A percentile compares a stretch with the other conserved stretches of the same genome.
These are phyloP conservation scores for Calycina herbarum DNA, from an alignment of 2,329 filamentous ascomycete genomes.

Conservation along the genomic window DNA sequence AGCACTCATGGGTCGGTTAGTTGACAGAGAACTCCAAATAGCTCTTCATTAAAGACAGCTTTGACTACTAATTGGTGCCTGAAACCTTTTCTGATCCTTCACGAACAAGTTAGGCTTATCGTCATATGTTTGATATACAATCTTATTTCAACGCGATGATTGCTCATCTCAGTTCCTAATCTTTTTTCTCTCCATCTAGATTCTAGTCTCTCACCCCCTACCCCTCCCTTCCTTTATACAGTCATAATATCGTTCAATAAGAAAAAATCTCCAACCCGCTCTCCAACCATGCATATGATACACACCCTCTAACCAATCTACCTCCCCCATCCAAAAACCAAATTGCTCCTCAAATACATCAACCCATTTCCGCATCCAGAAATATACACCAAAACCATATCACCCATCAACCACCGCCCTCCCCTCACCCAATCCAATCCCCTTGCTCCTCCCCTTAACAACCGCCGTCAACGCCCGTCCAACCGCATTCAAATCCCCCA, in stretches of 20 bases:
- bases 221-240: neutral
- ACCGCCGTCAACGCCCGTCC: conserved; percentile 72
- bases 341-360: neutral
- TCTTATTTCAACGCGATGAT: neutral
- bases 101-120: too few species aligned
- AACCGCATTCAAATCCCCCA: conserved; percentile 82
- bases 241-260: neutral
- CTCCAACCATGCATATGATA: neutral
- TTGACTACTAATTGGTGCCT: too few species aligned
- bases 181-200: neutral
- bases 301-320: neutral
- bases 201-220: neutral
- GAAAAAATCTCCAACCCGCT: neutral
- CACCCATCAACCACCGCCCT: neutral
- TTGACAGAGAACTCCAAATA: too few species aligned
- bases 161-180: neutral
- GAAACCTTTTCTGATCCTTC: too few species aligned
- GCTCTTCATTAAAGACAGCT: too few species aligned
- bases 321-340: neutral
- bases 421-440: conserved; percentile 64
- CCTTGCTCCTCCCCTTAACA: conserved; percentile 63
- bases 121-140: neutral
- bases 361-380: neutral
- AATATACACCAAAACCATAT: neutral
- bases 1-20: too few species aligned